These are phyloP conservation scores for Drechslerella dactyloides DNA, from an alignment of 2,329 filamentous ascomycete genomes.

Conservation along the genomic window DNA sequence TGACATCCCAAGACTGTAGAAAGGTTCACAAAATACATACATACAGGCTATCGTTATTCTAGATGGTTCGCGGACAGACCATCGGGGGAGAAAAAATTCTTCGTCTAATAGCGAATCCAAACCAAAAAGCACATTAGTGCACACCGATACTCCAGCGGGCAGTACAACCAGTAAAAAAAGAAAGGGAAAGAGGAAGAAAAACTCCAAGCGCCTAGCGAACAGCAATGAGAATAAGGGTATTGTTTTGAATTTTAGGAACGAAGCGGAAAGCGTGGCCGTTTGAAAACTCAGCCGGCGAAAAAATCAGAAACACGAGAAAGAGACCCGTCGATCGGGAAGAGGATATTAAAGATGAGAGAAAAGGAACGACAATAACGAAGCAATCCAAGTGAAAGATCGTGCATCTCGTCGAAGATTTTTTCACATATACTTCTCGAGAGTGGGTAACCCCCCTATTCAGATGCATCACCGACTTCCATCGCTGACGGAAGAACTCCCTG, in stretches of 20 bases:
- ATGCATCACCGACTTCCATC: slow-evolving; percentile 37
- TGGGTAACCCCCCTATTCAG: too few relatives aligned
- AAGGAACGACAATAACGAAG: neutral
- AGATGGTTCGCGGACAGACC: slow-evolving; percentile 13
- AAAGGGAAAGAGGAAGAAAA: slow-evolving; percentile 15
- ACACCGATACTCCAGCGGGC: slow-evolving; percentile 13
- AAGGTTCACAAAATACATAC: slow-evolving; percentile 11
- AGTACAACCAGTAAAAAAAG: slow-evolving; percentile 7
- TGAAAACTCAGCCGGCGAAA: neutral
- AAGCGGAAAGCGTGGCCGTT: slow-evolving; percentile 15
- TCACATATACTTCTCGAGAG: too few relatives aligned
- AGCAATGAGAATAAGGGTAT: slow-evolving; percentile 31
- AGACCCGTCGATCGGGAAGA: neutral
- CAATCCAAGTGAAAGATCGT: neutral
- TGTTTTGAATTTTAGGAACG: slow-evolving; percentile 11
- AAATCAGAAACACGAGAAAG: slow-evolving; percentile 14
- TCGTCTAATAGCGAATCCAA: slow-evolving; percentile 1
- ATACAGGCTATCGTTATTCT: slow-evolving; percentile 18
- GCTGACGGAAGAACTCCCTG: slow-evolving; percentile 38
- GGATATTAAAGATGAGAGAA: neutral
- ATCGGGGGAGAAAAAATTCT: neutral
- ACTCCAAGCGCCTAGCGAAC: slow-evolving; percentile 28
- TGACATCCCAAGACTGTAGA: too few relatives aligned
- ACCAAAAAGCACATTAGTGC: slow-evolving; percentile 14
- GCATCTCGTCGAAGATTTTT: neutral